Percentiles rank a stretch among this genome's conserved stretches.
Conservation (phyloP, 2,329 filamentous ascomycete genomes). For the Emmonsiellopsis sp. region DNA sequence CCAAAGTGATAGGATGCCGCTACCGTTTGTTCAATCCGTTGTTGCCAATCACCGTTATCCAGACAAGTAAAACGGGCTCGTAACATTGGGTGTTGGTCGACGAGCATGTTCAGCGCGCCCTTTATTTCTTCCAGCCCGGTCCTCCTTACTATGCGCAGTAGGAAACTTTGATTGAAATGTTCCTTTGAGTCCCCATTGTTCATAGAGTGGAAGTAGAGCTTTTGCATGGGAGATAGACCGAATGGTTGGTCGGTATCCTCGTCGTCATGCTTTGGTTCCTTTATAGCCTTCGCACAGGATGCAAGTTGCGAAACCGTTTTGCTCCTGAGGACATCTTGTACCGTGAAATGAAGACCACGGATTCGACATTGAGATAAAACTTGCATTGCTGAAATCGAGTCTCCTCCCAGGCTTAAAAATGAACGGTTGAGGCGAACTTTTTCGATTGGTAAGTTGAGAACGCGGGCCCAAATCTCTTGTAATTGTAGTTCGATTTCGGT, state of each 20-base stretch:
- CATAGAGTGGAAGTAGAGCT: constrained; percentile 13
- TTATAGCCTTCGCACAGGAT: constrained; percentile 20
- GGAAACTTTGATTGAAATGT: constrained; percentile 20
- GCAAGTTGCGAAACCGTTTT: constrained; percentile 36
- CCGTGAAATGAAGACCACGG: background rate
- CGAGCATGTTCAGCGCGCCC: constrained; percentile 10
- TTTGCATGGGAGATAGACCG: constrained; percentile 19
- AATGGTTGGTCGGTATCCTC: constrained; percentile 13
- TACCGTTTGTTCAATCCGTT: constrained; percentile 17
- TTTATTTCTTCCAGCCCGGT: constrained; percentile 5
- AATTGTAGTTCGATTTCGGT: constrained; percentile 16
- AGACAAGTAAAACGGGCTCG: constrained; percentile 15
- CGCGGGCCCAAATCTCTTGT: constrained; percentile 26
- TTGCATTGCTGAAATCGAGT: constrained; percentile 31
- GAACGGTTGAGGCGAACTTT: constrained; percentile 26
- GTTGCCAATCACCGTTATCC: constrained; percentile 19
- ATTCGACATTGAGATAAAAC: background rate
- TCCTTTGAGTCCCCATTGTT: constrained; percentile 5
- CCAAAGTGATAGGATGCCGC: constrained; percentile 25
- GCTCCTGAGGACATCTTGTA: constrained; percentile 26
- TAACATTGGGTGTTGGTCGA: constrained; percentile 17
- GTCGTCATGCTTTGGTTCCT: constrained; percentile 22
- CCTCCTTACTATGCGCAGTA: constrained; percentile 8
- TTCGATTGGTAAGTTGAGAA: constrained; percentile 26
- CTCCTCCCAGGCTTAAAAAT: constrained; percentile 31